Evolutionary conservation across 805 yeast genomes (phyloP).

Genomic region (Teunomyces pallodes): DNA sequence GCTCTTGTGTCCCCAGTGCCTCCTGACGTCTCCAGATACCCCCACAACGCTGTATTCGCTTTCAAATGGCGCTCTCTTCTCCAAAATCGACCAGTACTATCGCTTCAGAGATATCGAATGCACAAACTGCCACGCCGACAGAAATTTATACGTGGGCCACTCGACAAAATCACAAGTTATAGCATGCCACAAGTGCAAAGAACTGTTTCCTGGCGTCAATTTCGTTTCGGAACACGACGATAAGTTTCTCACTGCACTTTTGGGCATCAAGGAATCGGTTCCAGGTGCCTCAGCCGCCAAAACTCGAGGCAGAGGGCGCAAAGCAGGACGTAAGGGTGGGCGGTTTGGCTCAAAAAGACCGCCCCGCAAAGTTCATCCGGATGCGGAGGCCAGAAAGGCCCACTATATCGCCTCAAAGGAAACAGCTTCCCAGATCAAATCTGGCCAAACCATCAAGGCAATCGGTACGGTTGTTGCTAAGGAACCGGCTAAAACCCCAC

Average conservation of each 20-base stretch:
- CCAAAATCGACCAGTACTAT: conserved; percentile 45
- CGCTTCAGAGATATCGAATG: conserved; percentile 53
- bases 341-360: conserved; percentile 23
- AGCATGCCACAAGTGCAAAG: conserved; percentile 45
- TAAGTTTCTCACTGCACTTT: conserved; percentile 42
- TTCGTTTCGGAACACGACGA: conserved; percentile 48
- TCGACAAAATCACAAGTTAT: conserved; percentile 20
- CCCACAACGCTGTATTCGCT: conserved; percentile 51
- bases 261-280: conserved; percentile 47
- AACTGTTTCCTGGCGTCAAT: conserved; percentile 9
- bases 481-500: neutral
- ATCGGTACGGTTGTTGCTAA: conserved; percentile 28
- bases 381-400: conserved; percentile 36
- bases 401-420: conserved; percentile 35
- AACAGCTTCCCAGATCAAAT: conserved; percentile 28
- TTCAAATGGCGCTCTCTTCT: conserved; percentile 55
- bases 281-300: conserved; percentile 16
- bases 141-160: conserved; percentile 36
- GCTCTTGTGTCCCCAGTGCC: conserved; percentile 47
- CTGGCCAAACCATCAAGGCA: conserved; percentile 39
- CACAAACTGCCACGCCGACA: conserved; percentile 41
- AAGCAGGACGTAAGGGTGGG: conserved; percentile 27
- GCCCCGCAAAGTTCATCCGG: conserved; percentile 24
- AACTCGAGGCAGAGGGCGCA: conserved; percentile 8
- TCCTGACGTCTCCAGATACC: conserved; percentile 26